These are phyloP conservation scores for Cerrena zonata DNA, from an alignment of 1,284 basidiomycete genomes.

Conservation along the genomic window DNA sequence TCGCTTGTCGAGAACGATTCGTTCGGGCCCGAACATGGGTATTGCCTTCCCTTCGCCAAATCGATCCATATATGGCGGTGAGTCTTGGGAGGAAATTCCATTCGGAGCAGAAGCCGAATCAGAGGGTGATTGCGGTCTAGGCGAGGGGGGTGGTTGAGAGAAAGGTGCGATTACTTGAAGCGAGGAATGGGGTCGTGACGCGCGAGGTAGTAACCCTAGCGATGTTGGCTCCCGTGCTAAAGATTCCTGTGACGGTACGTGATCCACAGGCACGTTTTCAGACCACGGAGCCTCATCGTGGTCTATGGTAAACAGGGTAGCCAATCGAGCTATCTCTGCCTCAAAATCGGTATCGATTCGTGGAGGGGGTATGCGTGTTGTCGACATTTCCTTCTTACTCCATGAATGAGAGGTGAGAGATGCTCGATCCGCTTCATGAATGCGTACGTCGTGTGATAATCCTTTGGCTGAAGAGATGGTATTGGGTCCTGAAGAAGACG, in stretches of 20 bases:
- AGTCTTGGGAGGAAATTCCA: neutral
- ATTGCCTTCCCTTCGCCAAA: conserved; percentile 12
- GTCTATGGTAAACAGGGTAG: neutral
- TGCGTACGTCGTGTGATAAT: too few species aligned
- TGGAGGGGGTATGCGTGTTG: neutral
- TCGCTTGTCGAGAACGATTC: conserved; percentile 33
- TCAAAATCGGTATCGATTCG: neutral
- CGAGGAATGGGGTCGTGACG: too few species aligned
- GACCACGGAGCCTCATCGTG: neutral
- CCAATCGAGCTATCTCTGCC: neutral
- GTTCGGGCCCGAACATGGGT: conserved; percentile 37
- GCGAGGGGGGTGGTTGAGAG: neutral
- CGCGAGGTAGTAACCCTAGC: too few species aligned
- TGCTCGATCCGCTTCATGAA: neutral
- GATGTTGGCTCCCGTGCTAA: too few species aligned
- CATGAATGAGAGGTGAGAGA: neutral
- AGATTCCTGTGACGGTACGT: neutral
- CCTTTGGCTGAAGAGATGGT: too few species aligned
- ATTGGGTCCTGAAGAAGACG: neutral
- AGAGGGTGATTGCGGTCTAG: too few species aligned
- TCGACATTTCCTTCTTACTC: neutral
- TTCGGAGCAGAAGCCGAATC: neutral
- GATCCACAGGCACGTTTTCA: neutral
- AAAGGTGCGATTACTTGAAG: too few species aligned
- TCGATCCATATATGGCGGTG: neutral